phyloP scores from a whole-genome alignment of 2,329 filamentous ascomycete species.

The Chalaropsis ovoidea region DNA sequence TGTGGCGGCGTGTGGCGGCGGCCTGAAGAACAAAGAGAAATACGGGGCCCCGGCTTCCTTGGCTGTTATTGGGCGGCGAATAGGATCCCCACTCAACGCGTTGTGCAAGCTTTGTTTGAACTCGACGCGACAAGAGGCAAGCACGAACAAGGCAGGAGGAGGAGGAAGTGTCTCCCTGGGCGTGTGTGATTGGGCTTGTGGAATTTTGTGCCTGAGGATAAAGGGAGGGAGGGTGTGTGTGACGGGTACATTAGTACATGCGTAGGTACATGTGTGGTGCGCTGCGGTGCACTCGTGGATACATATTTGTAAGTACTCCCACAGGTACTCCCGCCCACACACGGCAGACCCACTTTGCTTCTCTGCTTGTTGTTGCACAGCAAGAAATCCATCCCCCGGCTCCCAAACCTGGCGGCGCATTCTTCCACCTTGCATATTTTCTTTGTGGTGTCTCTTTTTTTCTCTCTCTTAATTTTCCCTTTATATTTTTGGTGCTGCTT shows the following conservation, averaged over 20 bases:
- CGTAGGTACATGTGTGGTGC: too few species aligned
- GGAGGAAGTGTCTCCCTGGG: not conserved
- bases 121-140: constrained; percentile 1
- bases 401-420: too few species aligned
- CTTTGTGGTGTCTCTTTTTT: not conserved
- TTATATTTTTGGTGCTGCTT: not conserved
- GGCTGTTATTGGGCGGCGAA: not conserved
- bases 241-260: not conserved
- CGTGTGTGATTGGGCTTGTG: not conserved
- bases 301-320: too few species aligned
- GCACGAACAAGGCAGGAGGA: not conserved
- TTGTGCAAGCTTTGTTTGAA: not conserved
- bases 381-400: too few species aligned
- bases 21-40: too few species aligned
- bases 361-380: too few species aligned
- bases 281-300: too few species aligned
- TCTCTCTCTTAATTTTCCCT: not conserved
- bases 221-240: constrained; percentile 1
- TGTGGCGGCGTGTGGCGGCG: too few species aligned
- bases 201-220: not conserved
- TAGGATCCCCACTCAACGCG: not conserved
- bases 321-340: too few species aligned
- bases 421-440: not conserved
- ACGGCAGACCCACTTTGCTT: too few species aligned
- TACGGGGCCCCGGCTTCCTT: too few species aligned